Evolutionary conservation across 73 alveolate genomes (phyloP), one percentile per base, ranked within the genome.

Genomic region (Loxodes magnus): DNA sequence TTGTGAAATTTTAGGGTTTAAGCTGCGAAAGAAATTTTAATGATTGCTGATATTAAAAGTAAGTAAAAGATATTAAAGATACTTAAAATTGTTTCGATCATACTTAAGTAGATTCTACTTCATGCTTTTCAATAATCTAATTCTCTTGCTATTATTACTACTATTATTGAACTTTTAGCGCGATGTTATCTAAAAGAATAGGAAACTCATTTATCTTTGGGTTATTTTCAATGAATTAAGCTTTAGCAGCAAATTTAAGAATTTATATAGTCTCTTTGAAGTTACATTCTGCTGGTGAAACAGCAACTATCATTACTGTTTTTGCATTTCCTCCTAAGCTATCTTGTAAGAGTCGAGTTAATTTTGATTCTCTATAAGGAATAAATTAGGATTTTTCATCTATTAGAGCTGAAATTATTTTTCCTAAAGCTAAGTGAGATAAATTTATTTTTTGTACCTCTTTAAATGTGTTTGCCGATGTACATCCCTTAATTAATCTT

Each of bases 401-500:
- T 5, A 90, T 94, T 44, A 93, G 71, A 29, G 94, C 92, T 49
- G 87, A 74, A n/a, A 93, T 93, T 20, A 92, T 95, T 71, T 85
- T 85, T 37, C 94, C 94, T 46, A 93, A 69, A 23, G 96, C 94
- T 28, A 95, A 74, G 23, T 89, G 67, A 5, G 97, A 86, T 43
- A 82, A 67, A 68, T 93, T 93, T 42, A 93, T 93, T 67, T 93
- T 90, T 12, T 94, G 74, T 7, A 97, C 99, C 61, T 93, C 99
- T 42, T 87, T 90, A 17, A 86, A 69, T 56, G 93, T 50, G 14
- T 63, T 86, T 10, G 96, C 98, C 19, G 92, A 74, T 1, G 96
- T 89, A 33, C 86, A 80, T 5, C 96, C 86, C 34, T 86, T 90
- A 5, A 68, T 69, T 64, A 71, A 82, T 43, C 96, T 77, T 66